Evolutionary conservation across 768 basidiomycete species (phyloP).

Genomic region (Vararia minispora): DNA sequence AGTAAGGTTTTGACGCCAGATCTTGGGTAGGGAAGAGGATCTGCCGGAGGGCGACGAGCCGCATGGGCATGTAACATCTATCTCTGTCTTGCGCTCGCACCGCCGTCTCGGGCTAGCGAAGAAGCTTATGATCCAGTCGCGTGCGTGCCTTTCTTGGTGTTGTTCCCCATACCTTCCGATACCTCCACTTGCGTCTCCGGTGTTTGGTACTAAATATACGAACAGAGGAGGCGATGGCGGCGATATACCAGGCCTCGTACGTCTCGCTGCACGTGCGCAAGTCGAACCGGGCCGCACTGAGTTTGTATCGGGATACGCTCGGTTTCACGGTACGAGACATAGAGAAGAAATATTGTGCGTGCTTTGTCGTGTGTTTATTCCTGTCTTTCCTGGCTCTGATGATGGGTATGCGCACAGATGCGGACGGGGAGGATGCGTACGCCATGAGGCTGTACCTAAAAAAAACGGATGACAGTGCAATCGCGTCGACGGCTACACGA

Average conservation of each 20-base stretch:
- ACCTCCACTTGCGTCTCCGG: too few relatives aligned
- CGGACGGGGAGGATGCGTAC: conserved; percentile 91
- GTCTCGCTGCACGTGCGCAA: conserved; percentile 89
- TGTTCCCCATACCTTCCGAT: neutral
- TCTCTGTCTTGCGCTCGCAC: conserved; percentile 86
- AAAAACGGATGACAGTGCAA: conserved; percentile 13
- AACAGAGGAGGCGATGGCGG: conserved; percentile 84
- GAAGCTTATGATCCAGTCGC: conserved; percentile 87
- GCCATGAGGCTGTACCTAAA: conserved; percentile 71
- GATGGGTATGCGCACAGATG: too few relatives aligned
- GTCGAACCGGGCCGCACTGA: conserved; percentile 89
- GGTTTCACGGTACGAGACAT: conserved; percentile 82
- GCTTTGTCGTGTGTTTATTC: conserved; percentile 10
- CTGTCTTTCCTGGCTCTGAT: neutral
- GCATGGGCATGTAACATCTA: conserved; percentile 93
- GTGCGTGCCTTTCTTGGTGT: conserved; percentile 34
- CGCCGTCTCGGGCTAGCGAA: conserved; percentile 88
- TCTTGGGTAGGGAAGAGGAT: conserved; percentile 49
- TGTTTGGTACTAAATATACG: neutral
- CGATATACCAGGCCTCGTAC: conserved; percentile 73
- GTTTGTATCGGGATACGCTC: conserved; percentile 78
- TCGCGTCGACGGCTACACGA: too few relatives aligned
- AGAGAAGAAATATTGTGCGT: conserved; percentile 87
- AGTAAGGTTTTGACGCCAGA: neutral
- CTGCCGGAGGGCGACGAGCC: conserved; percentile 45